Evolutionary conservation across 2,329 filamentous ascomycete species (phyloP).

Genomic region (Clarireedia homoeocarpa): DNA sequence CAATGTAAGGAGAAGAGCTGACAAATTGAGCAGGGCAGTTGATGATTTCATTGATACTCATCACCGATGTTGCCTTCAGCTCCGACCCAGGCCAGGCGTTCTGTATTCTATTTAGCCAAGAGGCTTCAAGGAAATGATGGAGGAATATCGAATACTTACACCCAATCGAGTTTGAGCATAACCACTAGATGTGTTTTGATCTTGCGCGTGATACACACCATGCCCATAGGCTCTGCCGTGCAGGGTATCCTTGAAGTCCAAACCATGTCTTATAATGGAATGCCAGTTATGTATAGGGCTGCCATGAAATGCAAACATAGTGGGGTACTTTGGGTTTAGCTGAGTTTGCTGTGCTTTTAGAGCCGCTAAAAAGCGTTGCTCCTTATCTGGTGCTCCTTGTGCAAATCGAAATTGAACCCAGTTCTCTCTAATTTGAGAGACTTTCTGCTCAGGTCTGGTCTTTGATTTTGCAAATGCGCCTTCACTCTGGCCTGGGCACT

Average conservation of each 20-base stretch:
- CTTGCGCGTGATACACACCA: constrained; percentile 71
- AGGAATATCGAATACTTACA: constrained; percentile 12
- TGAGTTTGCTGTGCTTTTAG: constrained; percentile 39
- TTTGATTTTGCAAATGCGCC: constrained; percentile 15
- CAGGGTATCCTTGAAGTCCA: constrained; percentile 57
- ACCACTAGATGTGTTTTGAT: constrained; percentile 45
- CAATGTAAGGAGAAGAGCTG: constrained; percentile 51
- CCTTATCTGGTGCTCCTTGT: constrained; percentile 83
- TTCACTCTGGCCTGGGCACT: constrained; percentile 25
- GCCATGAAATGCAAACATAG: constrained; percentile 83
- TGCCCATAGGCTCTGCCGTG: constrained; percentile 69
- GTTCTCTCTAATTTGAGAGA: constrained; percentile 50
- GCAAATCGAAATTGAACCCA: constrained; percentile 82
- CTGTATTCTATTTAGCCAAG: constrained; percentile 10
- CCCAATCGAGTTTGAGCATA: constrained; percentile 11
- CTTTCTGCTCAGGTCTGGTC: constrained; percentile 29
- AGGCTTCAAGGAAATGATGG: background rate
- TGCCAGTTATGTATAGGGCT: constrained; percentile 77
- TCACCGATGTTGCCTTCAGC: constrained; percentile 48
- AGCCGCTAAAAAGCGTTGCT: constrained; percentile 62
- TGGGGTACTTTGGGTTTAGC: constrained; percentile 44
- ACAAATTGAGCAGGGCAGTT: constrained; percentile 61
- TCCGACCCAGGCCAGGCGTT: constrained; percentile 58
- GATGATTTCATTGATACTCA: constrained; percentile 80
- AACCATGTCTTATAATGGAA: constrained; percentile 73